Evolutionary conservation across 2,329 filamentous ascomycete species (phyloP), one percentile per base, ranked within the genome.

Genomic region (Colletotrichum graminicola): DNA sequence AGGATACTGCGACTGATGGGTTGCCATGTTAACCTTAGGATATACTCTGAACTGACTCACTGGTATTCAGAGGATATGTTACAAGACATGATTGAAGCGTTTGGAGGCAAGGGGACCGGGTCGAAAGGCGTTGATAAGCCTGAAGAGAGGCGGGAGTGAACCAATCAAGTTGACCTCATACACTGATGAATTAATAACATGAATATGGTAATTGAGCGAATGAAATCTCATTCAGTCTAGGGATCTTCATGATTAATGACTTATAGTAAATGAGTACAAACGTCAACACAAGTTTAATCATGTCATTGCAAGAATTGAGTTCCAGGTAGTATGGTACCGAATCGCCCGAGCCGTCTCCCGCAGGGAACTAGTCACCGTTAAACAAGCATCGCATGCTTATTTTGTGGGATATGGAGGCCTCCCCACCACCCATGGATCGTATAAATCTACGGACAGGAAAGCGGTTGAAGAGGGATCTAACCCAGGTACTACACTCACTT

Each of bases 31-130:
- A 64, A 79, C 10, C 82, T 83, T 75, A 77, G 78, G 11, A 76
- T 77, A 10, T 88, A 87, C 65, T 70, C 77, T 5, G 80, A 75
- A 0, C 75, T 86, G 2, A 84, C 79, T 0, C 85, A 88, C 71
- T 86, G 83, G 82, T 83, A 85, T 62, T 84, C 80, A 1, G 67
- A 75, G 1, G 75, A 79, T 34, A 85, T 86, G 82, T 68, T 85
- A 8, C 49, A 63, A 5, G 79, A 85, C 62, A 76, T 86, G 14
- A 73, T 78, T 18, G 45, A 61, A 11, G 84, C 84, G 61, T 62
- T 83, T 18, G 7, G 18, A 2, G 5, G 32, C 32, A 43, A 26
- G 43, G 23, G n/a, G 8, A 14, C 8, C 23, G 3, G 3, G 23
- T 32, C 26, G 26, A 2, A 1, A 43, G 26, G 26, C 23, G 7